phyloP scores from a whole-genome alignment of 257 asterid species.

The Cordia subcordata region DNA sequence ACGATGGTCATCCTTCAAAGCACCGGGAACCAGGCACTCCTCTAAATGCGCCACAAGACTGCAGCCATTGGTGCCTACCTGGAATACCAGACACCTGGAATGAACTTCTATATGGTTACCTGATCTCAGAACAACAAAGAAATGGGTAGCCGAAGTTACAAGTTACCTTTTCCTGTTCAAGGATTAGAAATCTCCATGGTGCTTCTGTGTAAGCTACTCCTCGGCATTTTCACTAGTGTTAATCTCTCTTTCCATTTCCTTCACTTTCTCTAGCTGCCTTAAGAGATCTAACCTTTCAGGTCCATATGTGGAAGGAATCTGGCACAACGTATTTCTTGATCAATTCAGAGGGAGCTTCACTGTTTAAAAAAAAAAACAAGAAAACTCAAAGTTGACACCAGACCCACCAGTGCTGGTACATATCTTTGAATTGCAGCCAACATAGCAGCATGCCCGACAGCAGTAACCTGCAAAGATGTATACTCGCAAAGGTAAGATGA shows the following conservation, averaged over 20 bases:
- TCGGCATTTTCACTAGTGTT: conserved; percentile 40
- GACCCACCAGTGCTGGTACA: conserved; percentile 74
- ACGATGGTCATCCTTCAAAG: conserved; percentile 74
- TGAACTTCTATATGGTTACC: conserved; percentile 50
- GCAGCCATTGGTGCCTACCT: conserved; percentile 95
- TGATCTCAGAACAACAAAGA: conserved; percentile 38
- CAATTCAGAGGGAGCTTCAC: conserved; percentile 19
- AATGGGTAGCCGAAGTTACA: conserved; percentile 7
- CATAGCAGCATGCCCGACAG: conserved; percentile 98
- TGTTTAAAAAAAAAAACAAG: too few species aligned
- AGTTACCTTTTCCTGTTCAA: conserved; percentile 4
- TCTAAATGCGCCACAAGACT: conserved; percentile 60
- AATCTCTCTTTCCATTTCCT: conserved; percentile 74
- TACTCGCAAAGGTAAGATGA: too few species aligned
- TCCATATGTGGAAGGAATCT: conserved; percentile 98
- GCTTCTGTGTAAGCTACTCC: conserved; percentile 29
- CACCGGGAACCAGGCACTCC: conserved; percentile 67
- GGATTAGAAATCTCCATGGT: background rate
- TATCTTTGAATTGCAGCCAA: conserved; percentile 95
- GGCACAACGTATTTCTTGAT: conserved; percentile 21
- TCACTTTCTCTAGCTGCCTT: conserved; percentile 94
- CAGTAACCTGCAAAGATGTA: conserved; percentile 66
- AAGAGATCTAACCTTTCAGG: conserved; percentile 79
- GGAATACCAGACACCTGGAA: conserved; percentile 90
- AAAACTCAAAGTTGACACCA: conserved; percentile 7